Conservation (phyloP, 2,329 filamentous ascomycete species). For the Hypoxylon sp. region DNA sequence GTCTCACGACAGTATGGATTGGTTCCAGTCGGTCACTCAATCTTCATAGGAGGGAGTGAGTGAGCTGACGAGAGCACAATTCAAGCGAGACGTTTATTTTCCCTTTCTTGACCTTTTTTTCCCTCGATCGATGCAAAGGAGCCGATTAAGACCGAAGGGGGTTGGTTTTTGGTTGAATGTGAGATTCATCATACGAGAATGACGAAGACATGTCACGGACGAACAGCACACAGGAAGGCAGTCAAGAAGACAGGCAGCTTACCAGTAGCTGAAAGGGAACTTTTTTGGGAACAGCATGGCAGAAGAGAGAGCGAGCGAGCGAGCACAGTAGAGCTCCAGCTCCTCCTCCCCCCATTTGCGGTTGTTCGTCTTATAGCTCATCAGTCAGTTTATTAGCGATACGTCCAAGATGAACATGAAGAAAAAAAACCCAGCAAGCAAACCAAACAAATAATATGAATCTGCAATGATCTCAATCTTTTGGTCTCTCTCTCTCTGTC, state of each 20-base stretch:
- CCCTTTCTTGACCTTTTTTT: conserved; percentile 34
- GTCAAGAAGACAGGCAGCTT: conserved; percentile 37
- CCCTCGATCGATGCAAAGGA: conserved; percentile 29
- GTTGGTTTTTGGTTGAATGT: conserved; percentile 28
- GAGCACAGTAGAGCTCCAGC: conserved; percentile 24
- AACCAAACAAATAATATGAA: conserved; percentile 34
- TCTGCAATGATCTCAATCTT: conserved; percentile 26
- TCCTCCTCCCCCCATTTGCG: conserved; percentile 21
- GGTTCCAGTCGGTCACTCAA: conserved; percentile 34
- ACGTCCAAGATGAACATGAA: conserved; percentile 43
- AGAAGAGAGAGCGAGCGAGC: conserved; percentile 19
- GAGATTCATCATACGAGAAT: conserved; percentile 49
- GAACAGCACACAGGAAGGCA: conserved; percentile 39
- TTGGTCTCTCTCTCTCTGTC: neutral
- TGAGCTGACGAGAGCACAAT: conserved; percentile 44
- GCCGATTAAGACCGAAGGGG: conserved; percentile 25
- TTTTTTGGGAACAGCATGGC: conserved; percentile 36
- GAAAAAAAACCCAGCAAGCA: conserved; percentile 30
- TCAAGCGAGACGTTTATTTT: conserved; percentile 30
- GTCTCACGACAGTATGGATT: conserved; percentile 53
- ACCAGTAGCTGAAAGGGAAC: conserved; percentile 44
- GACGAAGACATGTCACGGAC: conserved; percentile 47
- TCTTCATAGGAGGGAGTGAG: conserved; percentile 26
- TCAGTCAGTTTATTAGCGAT: conserved; percentile 43
- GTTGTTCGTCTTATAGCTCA: conserved; percentile 44